These are phyloP conservation scores for Geotrichum cucujoidarum DNA, from an alignment of 1,139 yeast genomes.

Conservation along the genomic window DNA sequence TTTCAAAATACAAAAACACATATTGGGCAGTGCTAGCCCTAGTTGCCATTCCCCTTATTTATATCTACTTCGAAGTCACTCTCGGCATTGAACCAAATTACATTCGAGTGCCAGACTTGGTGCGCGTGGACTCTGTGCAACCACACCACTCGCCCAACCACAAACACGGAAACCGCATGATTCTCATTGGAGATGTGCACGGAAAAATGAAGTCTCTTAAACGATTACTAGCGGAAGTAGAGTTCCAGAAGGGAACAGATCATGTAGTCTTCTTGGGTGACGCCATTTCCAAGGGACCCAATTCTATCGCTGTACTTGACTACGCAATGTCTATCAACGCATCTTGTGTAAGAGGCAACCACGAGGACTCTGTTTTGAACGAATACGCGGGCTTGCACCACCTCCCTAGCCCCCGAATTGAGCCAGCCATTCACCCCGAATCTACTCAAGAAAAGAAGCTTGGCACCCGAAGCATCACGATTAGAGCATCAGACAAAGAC, in stretches of 20 bases:
- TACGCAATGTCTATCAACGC: slow-evolving; percentile 51
- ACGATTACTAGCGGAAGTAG: slow-evolving; percentile 44
- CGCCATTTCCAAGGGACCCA: slow-evolving; percentile 78
- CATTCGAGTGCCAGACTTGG: slow-evolving; percentile 12
- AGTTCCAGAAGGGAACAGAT: slow-evolving; percentile 48
- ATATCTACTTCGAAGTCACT: slow-evolving; percentile 8
- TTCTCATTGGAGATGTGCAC: slow-evolving; percentile 87
- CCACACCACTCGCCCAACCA: slow-evolving; percentile 5
- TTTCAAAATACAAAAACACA: slow-evolving; percentile 1
- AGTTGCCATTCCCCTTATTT: slow-evolving; percentile 4
- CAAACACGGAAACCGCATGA: slow-evolving; percentile 31
- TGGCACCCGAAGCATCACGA: not conserved
- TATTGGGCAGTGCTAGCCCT: slow-evolving; percentile 6
- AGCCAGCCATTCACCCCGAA: slow-evolving; percentile 1
- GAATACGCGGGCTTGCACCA: slow-evolving; percentile 58
- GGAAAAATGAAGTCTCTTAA: slow-evolving; percentile 61
- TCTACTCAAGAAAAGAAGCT: not conserved
- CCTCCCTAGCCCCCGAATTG: slow-evolving; percentile 36
- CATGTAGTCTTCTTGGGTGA: slow-evolving; percentile 76
- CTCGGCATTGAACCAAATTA: slow-evolving; percentile 13
- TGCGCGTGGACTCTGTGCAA: slow-evolving; percentile 9
- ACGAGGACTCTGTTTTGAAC: slow-evolving; percentile 63
- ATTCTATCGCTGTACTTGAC: slow-evolving; percentile 66
- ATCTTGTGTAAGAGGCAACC: slow-evolving; percentile 83
- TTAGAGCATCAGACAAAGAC: slow-evolving; percentile 40